Percentiles rank a stretch among this genome's conserved stretches.
Evolutionary conservation across 768 basidiomycete genomes (phyloP).

Genomic region (Dioszegia hungarica): DNA sequence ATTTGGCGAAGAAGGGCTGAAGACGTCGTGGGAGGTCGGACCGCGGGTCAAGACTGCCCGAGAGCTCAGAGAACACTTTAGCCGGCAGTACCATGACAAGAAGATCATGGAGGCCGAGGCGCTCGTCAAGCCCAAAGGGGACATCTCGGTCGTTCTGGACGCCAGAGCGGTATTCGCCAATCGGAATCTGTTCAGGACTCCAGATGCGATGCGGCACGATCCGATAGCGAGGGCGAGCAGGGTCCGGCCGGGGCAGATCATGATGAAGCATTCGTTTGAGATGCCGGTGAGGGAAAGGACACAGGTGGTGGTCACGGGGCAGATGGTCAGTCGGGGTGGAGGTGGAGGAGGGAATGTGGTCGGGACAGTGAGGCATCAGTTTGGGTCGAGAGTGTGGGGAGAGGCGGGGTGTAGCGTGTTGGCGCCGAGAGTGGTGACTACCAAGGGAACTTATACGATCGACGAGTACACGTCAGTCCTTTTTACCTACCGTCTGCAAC

Average conservation of each 20-base stretch:
- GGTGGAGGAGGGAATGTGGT: slow-evolving; percentile 54
- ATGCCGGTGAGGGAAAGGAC: slow-evolving; percentile 43
- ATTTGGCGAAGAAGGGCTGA: slow-evolving; percentile 57
- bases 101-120: slow-evolving; percentile 34
- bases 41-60: slow-evolving; percentile 44
- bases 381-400: slow-evolving; percentile 59
- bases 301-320: slow-evolving; percentile 41
- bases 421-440: slow-evolving; percentile 34
- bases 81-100: slow-evolving; percentile 39
- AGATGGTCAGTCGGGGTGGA: slow-evolving; percentile 45
- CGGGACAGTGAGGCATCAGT: slow-evolving; percentile 71
- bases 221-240: slow-evolving; percentile 26
- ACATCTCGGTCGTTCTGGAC: slow-evolving; percentile 42
- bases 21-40: slow-evolving; percentile 49
- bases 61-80: slow-evolving; percentile 44
- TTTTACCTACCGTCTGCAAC: neutral
- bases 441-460: slow-evolving; percentile 38
- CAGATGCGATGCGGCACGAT: slow-evolving; percentile 28
- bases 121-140: slow-evolving; percentile 46
- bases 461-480: slow-evolving; percentile 40
- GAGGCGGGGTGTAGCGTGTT: slow-evolving; percentile 48
- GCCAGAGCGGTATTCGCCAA: slow-evolving; percentile 44
- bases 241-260: slow-evolving; percentile 32
- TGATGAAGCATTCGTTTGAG: slow-evolving; percentile 51
- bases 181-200: slow-evolving; percentile 27